Evolutionary conservation across 164 flowering plant species (phyloP).

Genomic region (Aristolochia californica): DNA sequence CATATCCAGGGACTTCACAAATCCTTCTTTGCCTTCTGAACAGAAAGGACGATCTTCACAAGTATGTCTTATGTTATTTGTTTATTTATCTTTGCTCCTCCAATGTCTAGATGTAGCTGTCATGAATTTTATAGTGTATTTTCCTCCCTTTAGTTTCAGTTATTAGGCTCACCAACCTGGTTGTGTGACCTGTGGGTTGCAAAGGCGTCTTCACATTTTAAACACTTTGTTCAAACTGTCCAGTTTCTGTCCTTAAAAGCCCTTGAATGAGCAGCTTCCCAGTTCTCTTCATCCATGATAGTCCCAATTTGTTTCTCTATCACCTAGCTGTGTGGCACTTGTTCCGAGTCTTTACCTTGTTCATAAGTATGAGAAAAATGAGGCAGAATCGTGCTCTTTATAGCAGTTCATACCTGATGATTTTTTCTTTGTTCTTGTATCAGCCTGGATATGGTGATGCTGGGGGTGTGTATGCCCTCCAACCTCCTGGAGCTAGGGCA

Average conservation of each 20-base stretch:
- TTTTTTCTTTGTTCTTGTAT: conserved; percentile 4
- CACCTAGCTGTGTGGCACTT: too few relatives aligned
- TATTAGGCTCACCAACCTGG: neutral
- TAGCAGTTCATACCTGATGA: neutral
- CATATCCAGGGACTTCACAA: conserved; percentile 54
- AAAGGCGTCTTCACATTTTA: too few relatives aligned
- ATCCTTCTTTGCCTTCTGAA: conserved; percentile 83
- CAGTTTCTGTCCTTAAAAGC: too few relatives aligned
- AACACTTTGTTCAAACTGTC: too few relatives aligned
- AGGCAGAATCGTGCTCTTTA: too few relatives aligned
- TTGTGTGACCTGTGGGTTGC: neutral
- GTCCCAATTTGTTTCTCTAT: too few relatives aligned
- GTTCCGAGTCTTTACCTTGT: too few relatives aligned
- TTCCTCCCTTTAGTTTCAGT: neutral
- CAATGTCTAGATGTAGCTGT: neutral
- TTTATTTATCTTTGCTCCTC: neutral
- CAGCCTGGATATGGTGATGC: conserved; percentile 77
- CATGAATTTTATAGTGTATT: neutral
- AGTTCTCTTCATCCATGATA: too few relatives aligned
- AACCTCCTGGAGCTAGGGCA: conserved; percentile 39
- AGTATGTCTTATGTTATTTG: conserved; percentile 28
- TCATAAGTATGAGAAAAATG: too few relatives aligned
- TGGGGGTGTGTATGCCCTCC: conserved; percentile 49
- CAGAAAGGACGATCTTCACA: conserved; percentile 83
- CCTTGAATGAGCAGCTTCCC: too few relatives aligned